Conservation (phyloP, 805 yeast genomes). For the Suhomyces sp. region DNA sequence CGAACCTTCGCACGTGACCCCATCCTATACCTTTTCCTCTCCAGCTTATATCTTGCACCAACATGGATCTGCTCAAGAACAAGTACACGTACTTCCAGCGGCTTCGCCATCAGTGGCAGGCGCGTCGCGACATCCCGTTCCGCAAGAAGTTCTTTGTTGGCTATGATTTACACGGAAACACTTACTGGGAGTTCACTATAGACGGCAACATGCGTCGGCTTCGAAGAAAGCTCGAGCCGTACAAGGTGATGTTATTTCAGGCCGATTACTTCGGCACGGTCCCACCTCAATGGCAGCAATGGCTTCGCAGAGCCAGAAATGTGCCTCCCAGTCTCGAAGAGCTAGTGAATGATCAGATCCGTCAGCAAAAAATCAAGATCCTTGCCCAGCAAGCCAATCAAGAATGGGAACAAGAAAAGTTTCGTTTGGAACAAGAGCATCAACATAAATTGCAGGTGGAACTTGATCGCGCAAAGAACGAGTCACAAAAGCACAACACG, state of each 20-base stretch:
- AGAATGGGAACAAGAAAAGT: constrained; percentile 38
- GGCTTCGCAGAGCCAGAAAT: constrained; percentile 67
- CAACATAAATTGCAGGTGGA: constrained; percentile 29
- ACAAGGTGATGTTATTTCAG: constrained; percentile 43
- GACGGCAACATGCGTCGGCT: constrained; percentile 52
- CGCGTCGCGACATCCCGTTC: constrained; percentile 64
- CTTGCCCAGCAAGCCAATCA: constrained; percentile 48
- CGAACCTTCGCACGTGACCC: neutral
- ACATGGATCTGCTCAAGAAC: constrained; percentile 49
- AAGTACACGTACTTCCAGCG: constrained; percentile 52
- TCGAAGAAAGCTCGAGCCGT: constrained; percentile 64
- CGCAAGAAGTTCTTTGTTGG: constrained; percentile 68
- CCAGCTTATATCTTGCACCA: neutral
- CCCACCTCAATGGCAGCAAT: constrained; percentile 76
- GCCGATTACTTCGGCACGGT: constrained; percentile 59
- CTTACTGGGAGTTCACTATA: constrained; percentile 77
- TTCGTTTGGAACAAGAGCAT: constrained; percentile 31
- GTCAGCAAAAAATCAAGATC: constrained; percentile 52
- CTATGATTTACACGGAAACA: constrained; percentile 78
- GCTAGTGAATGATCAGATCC: constrained; percentile 51
- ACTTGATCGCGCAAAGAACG: constrained; percentile 25
- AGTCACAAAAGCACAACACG: constrained; percentile 6
- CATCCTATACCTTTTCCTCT: neutral
- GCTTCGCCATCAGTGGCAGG: constrained; percentile 53
- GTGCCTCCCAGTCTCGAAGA: constrained; percentile 63